Conservation (phyloP, 2,329 filamentous ascomycete genomes). For the Bimuria novae-zelandiae region DNA sequence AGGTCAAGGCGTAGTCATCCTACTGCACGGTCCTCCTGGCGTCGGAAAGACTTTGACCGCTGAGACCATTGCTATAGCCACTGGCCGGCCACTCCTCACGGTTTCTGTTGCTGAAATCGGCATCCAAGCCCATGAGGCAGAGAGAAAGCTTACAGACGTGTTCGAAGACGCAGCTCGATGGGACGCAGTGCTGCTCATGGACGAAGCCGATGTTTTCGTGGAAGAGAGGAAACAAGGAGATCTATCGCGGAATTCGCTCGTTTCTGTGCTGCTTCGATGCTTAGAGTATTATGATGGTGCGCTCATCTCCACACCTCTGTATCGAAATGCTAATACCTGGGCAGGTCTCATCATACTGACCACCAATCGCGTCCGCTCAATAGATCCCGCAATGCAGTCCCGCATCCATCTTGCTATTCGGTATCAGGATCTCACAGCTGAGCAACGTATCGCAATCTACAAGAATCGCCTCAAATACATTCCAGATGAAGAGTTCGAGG, state of each 20-base stretch:
- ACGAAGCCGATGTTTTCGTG: constrained; percentile 50
- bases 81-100: constrained; percentile 53
- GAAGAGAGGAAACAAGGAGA: constrained; percentile 18
- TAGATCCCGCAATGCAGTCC: constrained; percentile 30
- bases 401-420: constrained; percentile 28
- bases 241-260: constrained; percentile 19
- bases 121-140: constrained; percentile 2
- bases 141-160: constrained; percentile 3
- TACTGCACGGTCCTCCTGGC: constrained; percentile 46
- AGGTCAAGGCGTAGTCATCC: neutral
- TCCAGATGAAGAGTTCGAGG: neutral
- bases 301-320: neutral
- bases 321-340: neutral
- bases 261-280: constrained; percentile 33
- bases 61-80: constrained; percentile 48
- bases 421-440: constrained; percentile 17
- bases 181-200: constrained; percentile 55
- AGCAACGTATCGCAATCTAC: neutral
- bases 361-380: constrained; percentile 28
- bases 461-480: constrained; percentile 1
- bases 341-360: constrained; percentile 21
- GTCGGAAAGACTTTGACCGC: constrained; percentile 44
- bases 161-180: constrained; percentile 45
- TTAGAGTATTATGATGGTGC: constrained; percentile 52
- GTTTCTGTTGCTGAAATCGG: constrained; percentile 13